A percentile compares a stretch with the other conserved stretches of the same genome.
phyloP scores from a whole-genome alignment of 2,329 filamentous ascomycete genomes.

The Venturia pyrina region DNA sequence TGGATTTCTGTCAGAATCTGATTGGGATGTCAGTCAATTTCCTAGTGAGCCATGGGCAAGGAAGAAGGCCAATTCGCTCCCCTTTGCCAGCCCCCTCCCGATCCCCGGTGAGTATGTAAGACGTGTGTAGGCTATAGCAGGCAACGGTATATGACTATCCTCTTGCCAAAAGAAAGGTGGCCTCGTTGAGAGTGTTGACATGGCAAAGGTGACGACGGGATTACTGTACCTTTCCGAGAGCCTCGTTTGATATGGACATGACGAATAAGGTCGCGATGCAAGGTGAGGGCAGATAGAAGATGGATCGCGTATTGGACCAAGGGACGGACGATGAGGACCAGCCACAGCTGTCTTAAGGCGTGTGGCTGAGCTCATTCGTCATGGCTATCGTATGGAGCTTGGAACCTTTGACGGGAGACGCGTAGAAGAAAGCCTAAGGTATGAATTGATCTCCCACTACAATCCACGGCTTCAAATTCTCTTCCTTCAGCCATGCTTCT shows the following conservation, averaged over 20 bases:
- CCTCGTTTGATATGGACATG: slow-evolving; percentile 93
- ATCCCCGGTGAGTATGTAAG: not conserved
- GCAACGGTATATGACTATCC: not conserved
- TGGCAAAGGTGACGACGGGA: not conserved
- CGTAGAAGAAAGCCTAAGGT: too few species aligned
- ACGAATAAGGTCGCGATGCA: slow-evolving; percentile 19
- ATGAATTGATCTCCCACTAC: not conserved
- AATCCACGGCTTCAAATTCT: not conserved
- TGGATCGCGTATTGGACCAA: not conserved
- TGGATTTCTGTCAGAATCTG: slow-evolving; percentile 92
- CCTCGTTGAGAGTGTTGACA: not conserved
- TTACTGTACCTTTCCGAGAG: slow-evolving; percentile 70
- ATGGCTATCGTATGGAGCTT: not conserved
- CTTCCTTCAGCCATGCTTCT: not conserved
- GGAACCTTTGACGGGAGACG: not conserved
- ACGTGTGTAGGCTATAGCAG: slow-evolving; percentile 6
- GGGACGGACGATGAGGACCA: not conserved
- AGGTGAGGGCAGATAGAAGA: not conserved
- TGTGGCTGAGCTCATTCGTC: slow-evolving; percentile 8
- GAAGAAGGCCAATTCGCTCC: not conserved
- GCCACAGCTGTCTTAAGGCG: not conserved
- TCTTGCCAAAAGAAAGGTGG: not conserved
- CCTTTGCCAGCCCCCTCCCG: too few species aligned
- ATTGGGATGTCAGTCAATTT: slow-evolving; percentile 8
- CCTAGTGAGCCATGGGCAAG: not conserved